Conservation (phyloP, 176 grass and related monocot genomes). For the Aegilops sharonensis region DNA sequence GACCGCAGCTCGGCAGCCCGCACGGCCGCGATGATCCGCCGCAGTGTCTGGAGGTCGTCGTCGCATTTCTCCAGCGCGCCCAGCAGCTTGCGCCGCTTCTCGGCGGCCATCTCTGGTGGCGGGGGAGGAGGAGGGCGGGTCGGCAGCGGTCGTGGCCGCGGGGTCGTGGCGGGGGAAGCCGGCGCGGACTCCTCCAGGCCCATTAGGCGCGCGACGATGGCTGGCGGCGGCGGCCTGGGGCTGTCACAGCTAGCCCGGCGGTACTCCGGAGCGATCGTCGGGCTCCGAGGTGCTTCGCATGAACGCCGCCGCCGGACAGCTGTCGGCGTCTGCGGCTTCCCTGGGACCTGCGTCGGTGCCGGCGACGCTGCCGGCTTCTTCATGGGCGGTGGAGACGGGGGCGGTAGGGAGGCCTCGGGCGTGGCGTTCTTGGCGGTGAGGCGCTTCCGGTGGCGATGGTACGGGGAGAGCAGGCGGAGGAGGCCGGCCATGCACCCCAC, state of each 20-base stretch:
- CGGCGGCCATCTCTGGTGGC: constrained; percentile 40
- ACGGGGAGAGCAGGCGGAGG: constrained; percentile 72
- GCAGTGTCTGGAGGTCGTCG: constrained; percentile 83
- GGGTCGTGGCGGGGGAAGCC: constrained; percentile 11
- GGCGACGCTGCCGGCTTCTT: background rate
- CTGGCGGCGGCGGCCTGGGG: constrained; percentile 37
- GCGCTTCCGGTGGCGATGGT: constrained; percentile 82
- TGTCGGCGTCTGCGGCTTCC: background rate
- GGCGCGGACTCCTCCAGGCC: constrained; percentile 65
- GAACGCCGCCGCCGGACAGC: constrained; percentile 37
- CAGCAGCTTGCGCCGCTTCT: constrained; percentile 82
- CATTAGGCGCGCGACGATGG: constrained; percentile 92
- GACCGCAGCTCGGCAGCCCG: constrained; percentile 58
- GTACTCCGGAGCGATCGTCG: constrained; percentile 68
- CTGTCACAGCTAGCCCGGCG: constrained; percentile 57
- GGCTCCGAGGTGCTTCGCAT: constrained; percentile 74
- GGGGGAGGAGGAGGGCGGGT: constrained; percentile 26
- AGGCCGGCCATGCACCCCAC: constrained; percentile 90
- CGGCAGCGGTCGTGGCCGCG: constrained; percentile 9
- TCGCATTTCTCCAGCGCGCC: constrained; percentile 96
- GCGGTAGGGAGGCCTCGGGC: background rate
- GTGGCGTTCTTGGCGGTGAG: constrained; percentile 46
- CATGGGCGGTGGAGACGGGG: constrained; percentile 1
- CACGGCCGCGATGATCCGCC: constrained; percentile 84
- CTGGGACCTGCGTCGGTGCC: background rate